Percentiles rank a stretch among this genome's conserved stretches.
Evolutionary conservation across 331 rosid species (phyloP).

Genomic region (Pyrus hybrid): DNA sequence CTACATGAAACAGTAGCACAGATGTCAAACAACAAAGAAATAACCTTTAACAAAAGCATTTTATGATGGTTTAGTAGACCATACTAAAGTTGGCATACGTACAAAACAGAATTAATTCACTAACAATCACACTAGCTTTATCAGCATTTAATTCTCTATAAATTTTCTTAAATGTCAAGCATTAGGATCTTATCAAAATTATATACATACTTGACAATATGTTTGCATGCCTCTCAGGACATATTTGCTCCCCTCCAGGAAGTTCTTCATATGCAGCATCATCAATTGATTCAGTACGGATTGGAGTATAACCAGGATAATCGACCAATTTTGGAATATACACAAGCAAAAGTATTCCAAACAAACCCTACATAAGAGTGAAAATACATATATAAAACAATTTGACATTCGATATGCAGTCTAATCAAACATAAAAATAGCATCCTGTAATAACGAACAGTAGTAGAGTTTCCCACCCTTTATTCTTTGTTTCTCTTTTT

Average conservation of each 20-base stretch:
- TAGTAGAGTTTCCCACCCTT: neutral
- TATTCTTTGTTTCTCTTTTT: neutral
- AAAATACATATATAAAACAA: neutral
- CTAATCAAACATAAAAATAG: neutral
- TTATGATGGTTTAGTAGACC: neutral
- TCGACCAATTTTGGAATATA: conserved; percentile 77
- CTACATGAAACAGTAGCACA: neutral
- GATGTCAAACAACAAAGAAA: neutral
- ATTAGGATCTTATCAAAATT: conserved; percentile 5
- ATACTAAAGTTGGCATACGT: neutral
- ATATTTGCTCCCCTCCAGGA: conserved; percentile 70
- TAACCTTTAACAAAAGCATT: neutral
- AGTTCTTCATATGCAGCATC: conserved; percentile 78
- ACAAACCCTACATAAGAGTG: conserved; percentile 56
- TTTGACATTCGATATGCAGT: neutral
- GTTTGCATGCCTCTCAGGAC: conserved; percentile 66
- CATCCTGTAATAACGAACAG: neutral
- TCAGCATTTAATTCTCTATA: neutral
- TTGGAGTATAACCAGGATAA: conserved; percentile 69
- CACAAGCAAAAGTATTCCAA: conserved; percentile 69
- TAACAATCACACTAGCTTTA: neutral
- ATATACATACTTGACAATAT: conserved; percentile 67
- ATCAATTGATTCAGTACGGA: conserved; percentile 44
- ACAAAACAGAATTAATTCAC: neutral
- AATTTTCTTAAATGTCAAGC: neutral